A percentile compares a stretch with the other conserved stretches of the same genome.
Evolutionary conservation across 345 rosid species (phyloP).

Genomic region (Citrus cavaleriei): DNA sequence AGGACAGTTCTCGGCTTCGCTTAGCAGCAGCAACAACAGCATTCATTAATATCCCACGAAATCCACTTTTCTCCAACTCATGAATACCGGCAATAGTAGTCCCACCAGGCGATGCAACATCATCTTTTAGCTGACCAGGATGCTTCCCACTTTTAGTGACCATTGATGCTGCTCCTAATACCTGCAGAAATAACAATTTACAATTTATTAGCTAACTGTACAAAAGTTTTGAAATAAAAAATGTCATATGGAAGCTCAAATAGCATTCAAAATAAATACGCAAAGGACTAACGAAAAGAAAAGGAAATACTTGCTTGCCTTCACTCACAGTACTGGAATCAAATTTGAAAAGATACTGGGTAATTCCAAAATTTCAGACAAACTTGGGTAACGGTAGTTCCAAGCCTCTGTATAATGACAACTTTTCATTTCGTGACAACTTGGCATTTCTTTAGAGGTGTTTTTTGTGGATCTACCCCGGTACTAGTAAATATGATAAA

Average conservation of each 20-base stretch:
- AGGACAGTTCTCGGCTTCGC: conserved; percentile 67
- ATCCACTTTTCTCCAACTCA: conserved; percentile 85
- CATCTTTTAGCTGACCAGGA: conserved; percentile 89
- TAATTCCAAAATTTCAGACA: neutral
- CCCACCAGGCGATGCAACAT: conserved; percentile 90
- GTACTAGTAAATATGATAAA: neutral
- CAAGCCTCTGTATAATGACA: neutral
- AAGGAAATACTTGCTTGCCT: neutral
- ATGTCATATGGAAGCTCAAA: neutral
- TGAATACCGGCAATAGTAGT: conserved; percentile 88
- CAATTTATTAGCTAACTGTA: too few species aligned
- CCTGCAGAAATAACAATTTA: conserved; percentile 37
- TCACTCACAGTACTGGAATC: neutral
- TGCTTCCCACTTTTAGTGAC: conserved; percentile 48
- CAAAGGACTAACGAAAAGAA: neutral
- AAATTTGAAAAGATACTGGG: neutral
- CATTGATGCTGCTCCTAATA: conserved; percentile 91
- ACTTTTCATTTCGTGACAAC: neutral
- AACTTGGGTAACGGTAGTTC: too few species aligned
- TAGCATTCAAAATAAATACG: neutral
- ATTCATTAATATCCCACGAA: conserved; percentile 79
- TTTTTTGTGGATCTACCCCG: neutral
- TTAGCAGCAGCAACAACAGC: conserved; percentile 86
- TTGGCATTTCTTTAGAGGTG: neutral
- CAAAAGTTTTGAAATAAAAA: neutral